These are phyloP conservation scores for Calamus simplicifolius DNA, from an alignment of 176 grass and related monocot species.

Conservation along the genomic window DNA sequence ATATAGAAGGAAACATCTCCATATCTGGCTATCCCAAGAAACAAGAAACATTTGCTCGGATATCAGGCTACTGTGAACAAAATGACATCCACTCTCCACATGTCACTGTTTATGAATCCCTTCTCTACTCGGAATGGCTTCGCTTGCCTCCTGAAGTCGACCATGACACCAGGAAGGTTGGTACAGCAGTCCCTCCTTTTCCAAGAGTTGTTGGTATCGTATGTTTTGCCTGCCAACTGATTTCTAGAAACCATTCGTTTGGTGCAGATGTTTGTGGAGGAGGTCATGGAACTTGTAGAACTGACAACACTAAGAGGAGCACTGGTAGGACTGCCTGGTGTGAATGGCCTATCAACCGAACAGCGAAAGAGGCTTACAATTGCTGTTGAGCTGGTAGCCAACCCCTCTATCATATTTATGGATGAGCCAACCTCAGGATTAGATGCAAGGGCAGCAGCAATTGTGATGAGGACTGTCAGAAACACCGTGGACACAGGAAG, in stretches of 20 bases:
- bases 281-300: constrained; percentile 89
- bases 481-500: constrained; percentile 84
- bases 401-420: constrained; percentile 97
- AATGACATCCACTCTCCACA: constrained; percentile 96
- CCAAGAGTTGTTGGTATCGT: too few relatives aligned
- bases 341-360: constrained; percentile 87
- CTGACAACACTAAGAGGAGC: constrained; percentile 59
- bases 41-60: constrained; percentile 87
- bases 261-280: constrained; percentile 77
- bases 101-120: constrained; percentile 90
- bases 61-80: constrained; percentile 92
- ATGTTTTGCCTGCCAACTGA: too few relatives aligned
- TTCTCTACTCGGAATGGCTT: constrained; percentile 92
- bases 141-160: constrained; percentile 68
- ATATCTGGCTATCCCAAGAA: constrained; percentile 96
- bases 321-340: constrained; percentile 80
- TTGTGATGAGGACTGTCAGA: constrained; percentile 86
- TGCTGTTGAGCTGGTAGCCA: constrained; percentile 86
- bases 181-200: neutral
- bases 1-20: constrained; percentile 74
- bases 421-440: constrained; percentile 87
- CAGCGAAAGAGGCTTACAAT: constrained; percentile 88
- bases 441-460: constrained; percentile 87
- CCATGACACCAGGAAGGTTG: constrained; percentile 65
- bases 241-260: constrained; percentile 4